phyloP scores from a whole-genome alignment of 169 alveolate genomes.

The Babesia bigemina region DNA sequence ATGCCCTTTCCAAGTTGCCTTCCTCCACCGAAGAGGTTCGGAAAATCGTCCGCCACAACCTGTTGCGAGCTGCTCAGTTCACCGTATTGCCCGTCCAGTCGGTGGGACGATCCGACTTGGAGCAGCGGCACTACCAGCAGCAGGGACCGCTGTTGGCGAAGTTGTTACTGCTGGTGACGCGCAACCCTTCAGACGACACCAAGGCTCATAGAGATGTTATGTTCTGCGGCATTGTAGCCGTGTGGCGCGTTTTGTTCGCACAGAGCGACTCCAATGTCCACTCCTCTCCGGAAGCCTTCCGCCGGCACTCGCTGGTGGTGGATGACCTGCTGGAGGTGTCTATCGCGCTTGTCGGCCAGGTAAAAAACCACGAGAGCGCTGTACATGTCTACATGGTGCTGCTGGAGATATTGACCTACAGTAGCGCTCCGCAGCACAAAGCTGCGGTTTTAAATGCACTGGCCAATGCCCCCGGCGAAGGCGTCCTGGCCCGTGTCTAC shows the following conservation, averaged over 20 bases:
- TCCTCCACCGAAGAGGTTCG: background rate
- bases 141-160: slow-evolving; percentile 6
- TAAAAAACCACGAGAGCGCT: background rate
- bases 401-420: slow-evolving; percentile 46
- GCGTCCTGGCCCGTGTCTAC: slow-evolving; percentile 16
- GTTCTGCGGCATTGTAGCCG: background rate
- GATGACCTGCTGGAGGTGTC: slow-evolving; percentile 14
- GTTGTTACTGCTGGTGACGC: background rate
- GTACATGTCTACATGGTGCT: slow-evolving; percentile 14
- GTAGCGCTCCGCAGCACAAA: background rate
- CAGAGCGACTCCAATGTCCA: slow-evolving; percentile 1
- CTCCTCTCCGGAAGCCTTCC: slow-evolving; percentile 6
- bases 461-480: background rate
- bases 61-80: background rate
- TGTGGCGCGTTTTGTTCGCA: slow-evolving; percentile 12
- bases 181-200: background rate
- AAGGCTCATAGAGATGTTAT: background rate
- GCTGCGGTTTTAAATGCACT: slow-evolving; percentile 4
- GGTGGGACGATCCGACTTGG: background rate
- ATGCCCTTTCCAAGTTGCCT: background rate
- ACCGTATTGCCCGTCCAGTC: background rate
- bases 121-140: background rate
- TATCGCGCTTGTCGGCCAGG: background rate
- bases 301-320: slow-evolving; percentile 1
- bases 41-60: slow-evolving; percentile 1